Base-by-base conservation (phyloP, 2,329 filamentous ascomycete genomes). In the Clarireedia hainanense region DNA sequence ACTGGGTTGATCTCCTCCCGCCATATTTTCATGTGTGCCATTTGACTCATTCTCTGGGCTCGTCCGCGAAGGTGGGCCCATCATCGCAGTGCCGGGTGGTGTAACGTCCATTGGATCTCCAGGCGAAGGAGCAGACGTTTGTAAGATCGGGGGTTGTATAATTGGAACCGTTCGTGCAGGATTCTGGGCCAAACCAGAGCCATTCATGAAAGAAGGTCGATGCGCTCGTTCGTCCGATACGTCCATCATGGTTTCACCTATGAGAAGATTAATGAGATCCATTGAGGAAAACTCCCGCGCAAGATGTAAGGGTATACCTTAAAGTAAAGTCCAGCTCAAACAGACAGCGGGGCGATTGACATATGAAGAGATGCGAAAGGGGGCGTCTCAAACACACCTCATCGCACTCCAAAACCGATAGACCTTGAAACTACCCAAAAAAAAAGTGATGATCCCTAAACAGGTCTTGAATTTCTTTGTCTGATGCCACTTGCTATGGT, bases 71-170 rank as follows among this genome's bases (percentile, higher is more conserved):
- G 67, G 67, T 20, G 68, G 68, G 15, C 61, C 65, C 63, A 66
- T 68, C 72, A 68, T 73, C 74, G 59, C 75, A 73, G 52, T 79
- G 7, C 60, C 45, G 23, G 65, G 78, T 39, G 78, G 79, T 37
- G 79, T 79, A 60, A 83, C 76, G 59, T 84, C 81, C 80, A 84
- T 85, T 57, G 80, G 79, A 56, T 81, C 79, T 62, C 76, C 79
- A 30, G 78, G 77, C 49, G 77, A 77, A 20, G 80, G 77, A 53
- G 79, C 75, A 61, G 81, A 81, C 72, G 79, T 81, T 68, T 80
- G 78, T 67, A 81, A 78, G 57, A 75, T 78, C 39, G 80, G 77
- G 56, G 76, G 75, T 58, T 78, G 73, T 61, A 83, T 72, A 62
- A 84, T 80, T 52, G 81, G 80, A 48, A 85, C 72, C 47, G 81